phyloP scores from a whole-genome alignment of 1,284 basidiomycete genomes.

The Malassezia sp. region DNA sequence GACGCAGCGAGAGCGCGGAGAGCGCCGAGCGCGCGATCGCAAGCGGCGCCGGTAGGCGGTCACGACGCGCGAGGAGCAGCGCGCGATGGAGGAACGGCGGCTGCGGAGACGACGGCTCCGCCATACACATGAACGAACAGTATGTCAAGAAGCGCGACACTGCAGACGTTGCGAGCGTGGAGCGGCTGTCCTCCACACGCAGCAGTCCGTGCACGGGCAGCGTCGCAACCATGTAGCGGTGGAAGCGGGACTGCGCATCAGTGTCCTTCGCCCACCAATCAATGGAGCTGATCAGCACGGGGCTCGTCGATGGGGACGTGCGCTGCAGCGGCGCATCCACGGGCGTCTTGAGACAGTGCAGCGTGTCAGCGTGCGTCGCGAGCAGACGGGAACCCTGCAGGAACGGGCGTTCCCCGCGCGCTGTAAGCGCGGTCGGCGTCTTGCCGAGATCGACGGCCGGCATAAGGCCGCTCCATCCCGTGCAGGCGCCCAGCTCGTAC shows the following conservation, averaged over 20 bases:
- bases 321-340: too few species aligned
- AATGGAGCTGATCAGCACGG: constrained; percentile 7
- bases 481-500: constrained; percentile 36
- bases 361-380: too few species aligned
- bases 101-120: constrained; percentile 12
- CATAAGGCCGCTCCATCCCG: constrained; percentile 11
- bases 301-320: not conserved
- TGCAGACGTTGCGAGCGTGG: constrained; percentile 1
- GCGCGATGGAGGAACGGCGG: constrained; percentile 15
- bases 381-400: not conserved
- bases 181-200: not conserved
- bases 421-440: constrained; percentile 6
- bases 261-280: constrained; percentile 5
- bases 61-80: constrained; percentile 2
- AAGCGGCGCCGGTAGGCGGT: constrained; percentile 5
- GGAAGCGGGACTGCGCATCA: constrained; percentile 8
- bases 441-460: constrained; percentile 3
- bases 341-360: too few species aligned
- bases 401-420: not conserved
- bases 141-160: constrained; percentile 10
- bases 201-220: not conserved
- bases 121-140: constrained; percentile 7
- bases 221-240: constrained; percentile 2
- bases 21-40: constrained; percentile 6
- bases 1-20: constrained; percentile 6